Evolutionary conservation across 805 yeast species (phyloP).

Genomic region (Jamesozyma hellenica): DNA sequence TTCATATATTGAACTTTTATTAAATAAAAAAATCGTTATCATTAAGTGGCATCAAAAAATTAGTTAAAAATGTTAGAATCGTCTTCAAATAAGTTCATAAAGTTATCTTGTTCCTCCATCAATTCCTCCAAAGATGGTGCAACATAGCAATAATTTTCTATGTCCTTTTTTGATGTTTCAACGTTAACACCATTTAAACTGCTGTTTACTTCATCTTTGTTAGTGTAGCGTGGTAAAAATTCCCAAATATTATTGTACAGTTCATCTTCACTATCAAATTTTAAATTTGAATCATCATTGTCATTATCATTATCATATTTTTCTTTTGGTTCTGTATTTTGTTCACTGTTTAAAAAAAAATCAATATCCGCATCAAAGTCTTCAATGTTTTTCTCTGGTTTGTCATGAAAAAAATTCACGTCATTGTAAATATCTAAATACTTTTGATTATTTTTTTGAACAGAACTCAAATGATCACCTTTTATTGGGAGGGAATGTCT

Average conservation of each 20-base stretch:
- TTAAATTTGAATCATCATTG: background rate
- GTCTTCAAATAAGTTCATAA: slow-evolving; percentile 4
- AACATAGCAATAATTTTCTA: slow-evolving; percentile 8
- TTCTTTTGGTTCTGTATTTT: background rate
- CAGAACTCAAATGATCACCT: background rate
- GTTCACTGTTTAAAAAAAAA: too few relatives aligned
- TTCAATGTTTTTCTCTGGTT: background rate
- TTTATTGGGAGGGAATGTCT: slow-evolving; percentile 3
- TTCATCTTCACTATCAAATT: slow-evolving; percentile 5
- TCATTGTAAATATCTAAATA: background rate
- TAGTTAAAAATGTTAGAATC: slow-evolving; percentile 1
- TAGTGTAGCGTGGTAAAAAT: slow-evolving; percentile 9
- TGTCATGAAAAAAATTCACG: background rate
- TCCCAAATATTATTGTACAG: slow-evolving; percentile 9
- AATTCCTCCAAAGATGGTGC: slow-evolving; percentile 28
- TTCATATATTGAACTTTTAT: too few relatives aligned
- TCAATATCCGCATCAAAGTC: background rate
- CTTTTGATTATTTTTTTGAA: background rate
- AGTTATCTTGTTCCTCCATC: slow-evolving; percentile 25
- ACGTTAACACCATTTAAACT: background rate
- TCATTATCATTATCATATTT: background rate
- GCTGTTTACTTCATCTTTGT: background rate
- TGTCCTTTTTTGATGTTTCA: background rate
- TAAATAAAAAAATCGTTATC: too few relatives aligned
- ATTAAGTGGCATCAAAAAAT: background rate